phyloP scores from a whole-genome alignment of 1,284 basidiomycete species.

The Singerocomus rubriflavus region DNA sequence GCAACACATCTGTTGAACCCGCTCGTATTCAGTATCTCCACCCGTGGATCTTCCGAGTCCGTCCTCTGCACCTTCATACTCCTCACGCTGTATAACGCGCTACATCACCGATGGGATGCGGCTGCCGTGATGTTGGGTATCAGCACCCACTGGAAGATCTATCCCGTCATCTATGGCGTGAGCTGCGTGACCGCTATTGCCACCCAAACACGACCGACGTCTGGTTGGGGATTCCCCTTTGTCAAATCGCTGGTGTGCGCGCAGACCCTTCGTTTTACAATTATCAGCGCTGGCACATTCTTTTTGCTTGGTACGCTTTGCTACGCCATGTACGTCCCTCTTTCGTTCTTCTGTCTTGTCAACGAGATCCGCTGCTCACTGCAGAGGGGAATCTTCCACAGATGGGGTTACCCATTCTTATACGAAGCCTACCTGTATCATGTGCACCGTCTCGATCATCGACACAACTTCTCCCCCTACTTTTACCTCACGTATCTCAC shows the following conservation, averaged over 20 bases:
- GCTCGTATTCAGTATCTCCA: conserved; percentile 93
- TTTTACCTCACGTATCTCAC: conserved; percentile 92
- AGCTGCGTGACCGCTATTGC: conserved; percentile 71
- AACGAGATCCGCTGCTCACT: conserved; percentile 5
- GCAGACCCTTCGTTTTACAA: conserved; percentile 64
- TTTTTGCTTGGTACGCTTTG: conserved; percentile 60
- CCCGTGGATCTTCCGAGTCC: conserved; percentile 92
- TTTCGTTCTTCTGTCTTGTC: background rate
- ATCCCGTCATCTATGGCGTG: conserved; percentile 88
- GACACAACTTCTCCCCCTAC: conserved; percentile 98
- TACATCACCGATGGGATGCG: conserved; percentile 51
- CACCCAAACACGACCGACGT: conserved; percentile 17
- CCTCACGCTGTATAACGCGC: conserved; percentile 60
- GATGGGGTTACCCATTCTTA: conserved; percentile 93
- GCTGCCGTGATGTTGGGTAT: conserved; percentile 76
- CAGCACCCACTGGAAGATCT: conserved; percentile 93
- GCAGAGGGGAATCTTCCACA: conserved; percentile 31
- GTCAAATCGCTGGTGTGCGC: conserved; percentile 47
- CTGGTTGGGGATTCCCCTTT: conserved; percentile 31
- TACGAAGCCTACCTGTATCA: conserved; percentile 95
- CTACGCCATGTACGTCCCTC: conserved; percentile 69
- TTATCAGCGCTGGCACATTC: conserved; percentile 71
- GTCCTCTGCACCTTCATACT: conserved; percentile 83
- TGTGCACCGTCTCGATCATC: conserved; percentile 85
- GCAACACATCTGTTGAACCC: conserved; percentile 85